A percentile compares a stretch with the other conserved stretches of the same genome.
Conservation (phyloP, 1,284 basidiomycete species). For the Ustilago hordei region DNA sequence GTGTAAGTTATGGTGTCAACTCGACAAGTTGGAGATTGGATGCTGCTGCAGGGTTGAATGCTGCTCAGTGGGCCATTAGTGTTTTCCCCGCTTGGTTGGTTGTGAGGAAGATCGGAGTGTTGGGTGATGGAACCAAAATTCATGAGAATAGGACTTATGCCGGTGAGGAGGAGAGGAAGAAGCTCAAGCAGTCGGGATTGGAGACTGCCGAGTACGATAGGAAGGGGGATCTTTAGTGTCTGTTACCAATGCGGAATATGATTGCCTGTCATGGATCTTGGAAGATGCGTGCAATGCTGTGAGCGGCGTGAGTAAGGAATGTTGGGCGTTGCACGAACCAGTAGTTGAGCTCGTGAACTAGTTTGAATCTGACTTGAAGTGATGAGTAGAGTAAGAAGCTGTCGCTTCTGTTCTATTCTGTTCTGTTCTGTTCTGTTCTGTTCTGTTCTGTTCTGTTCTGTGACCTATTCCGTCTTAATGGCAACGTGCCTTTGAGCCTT, state of each 20-base stretch:
- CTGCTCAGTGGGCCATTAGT: conserved; percentile 61
- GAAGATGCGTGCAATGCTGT: no score
- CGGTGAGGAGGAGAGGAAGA: conserved; percentile 39
- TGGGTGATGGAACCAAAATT: conserved; percentile 51
- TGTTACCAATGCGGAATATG: background rate
- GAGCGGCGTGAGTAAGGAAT: background rate
- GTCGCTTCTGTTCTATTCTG: no score
- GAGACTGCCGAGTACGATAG: conserved; percentile 38
- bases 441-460: no score
- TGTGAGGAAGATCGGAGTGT: conserved; percentile 57
- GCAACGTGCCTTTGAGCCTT: no score
- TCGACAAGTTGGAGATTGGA: conserved; percentile 58
- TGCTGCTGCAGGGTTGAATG: conserved; percentile 63
- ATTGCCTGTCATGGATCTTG: background rate
- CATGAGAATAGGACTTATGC: conserved; percentile 54
- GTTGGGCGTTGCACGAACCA: no score
- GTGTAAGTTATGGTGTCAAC: conserved; percentile 66
- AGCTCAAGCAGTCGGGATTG: conserved; percentile 30
- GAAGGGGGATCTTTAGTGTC: conserved; percentile 24
- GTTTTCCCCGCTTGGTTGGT: conserved; percentile 62
- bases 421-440: no score
- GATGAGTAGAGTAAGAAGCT: no score
- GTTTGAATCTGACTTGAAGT: no score
- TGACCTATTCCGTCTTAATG: no score
- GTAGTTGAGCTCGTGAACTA: no score